Conservation (phyloP, 73 alveolate species). For the Paramecium tetraurelia region DNA sequence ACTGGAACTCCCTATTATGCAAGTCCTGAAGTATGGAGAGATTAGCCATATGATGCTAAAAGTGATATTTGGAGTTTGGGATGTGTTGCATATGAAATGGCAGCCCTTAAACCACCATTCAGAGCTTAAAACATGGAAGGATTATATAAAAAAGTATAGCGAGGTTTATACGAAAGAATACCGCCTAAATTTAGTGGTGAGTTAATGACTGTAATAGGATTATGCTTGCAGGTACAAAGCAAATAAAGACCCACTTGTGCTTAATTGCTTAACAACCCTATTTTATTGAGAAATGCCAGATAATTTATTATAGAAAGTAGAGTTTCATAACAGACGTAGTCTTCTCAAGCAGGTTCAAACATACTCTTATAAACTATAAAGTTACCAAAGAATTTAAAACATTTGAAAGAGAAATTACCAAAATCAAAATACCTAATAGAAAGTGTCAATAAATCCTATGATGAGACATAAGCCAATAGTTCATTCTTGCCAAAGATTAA, state of each 20-base stretch:
- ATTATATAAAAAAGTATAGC: slow-evolving; percentile 53
- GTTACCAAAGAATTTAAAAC: slow-evolving; percentile 42
- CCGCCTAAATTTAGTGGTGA: slow-evolving; percentile 16
- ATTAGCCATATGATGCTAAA: slow-evolving; percentile 84
- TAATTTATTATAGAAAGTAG: background rate
- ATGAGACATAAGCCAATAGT: background rate
- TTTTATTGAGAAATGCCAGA: background rate
- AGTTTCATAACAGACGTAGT: background rate
- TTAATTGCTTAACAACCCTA: background rate
- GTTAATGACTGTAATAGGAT: background rate
- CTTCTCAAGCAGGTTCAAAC: background rate
- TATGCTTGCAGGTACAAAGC: background rate
- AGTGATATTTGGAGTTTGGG: slow-evolving; percentile 96
- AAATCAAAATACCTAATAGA: slow-evolving; percentile 27
- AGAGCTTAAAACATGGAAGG: slow-evolving; percentile 85
- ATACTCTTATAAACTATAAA: slow-evolving; percentile 18
- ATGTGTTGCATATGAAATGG: slow-evolving; percentile 92
- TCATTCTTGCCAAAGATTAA: background rate
- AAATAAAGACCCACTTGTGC: background rate
- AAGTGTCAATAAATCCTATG: slow-evolving; percentile 8
- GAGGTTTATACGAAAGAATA: slow-evolving; percentile 50
- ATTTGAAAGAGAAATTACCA: slow-evolving; percentile 52
- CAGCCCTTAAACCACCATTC: slow-evolving; percentile 91
- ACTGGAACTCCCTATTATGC: slow-evolving; percentile 98
- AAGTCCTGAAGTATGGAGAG: slow-evolving; percentile 87